Evolutionary conservation across 1,284 basidiomycete genomes (phyloP), one percentile per base, ranked within the genome.

Genomic region (Apiotrichum porosum): DNA sequence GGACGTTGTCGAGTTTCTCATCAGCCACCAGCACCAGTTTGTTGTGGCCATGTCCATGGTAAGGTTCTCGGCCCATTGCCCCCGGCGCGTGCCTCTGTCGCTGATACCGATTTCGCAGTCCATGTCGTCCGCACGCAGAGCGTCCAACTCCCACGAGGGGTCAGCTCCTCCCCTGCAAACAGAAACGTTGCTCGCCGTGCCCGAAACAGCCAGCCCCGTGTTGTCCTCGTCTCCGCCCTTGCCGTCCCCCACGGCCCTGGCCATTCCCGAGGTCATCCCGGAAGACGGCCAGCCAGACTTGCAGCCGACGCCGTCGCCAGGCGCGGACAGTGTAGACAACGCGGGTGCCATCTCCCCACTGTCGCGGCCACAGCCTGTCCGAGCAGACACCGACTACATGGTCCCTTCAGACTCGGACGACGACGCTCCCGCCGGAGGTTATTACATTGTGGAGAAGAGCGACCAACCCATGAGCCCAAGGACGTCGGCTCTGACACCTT

Each of bases 1-100:
- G 68, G 79, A 81, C 52, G 92, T 97, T 36, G 79, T 98, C 46
- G 90, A 97, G 67, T 97, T 97, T 70, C 77, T 98, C 47, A 97
- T 98, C 62, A 85, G 69, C 21, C 60, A 72, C 44, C 69, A 74
- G 49, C 60, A 68, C 35, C 54, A 65, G 47, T 70, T 74, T 53
- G 51, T 72, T 26, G 49, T 69, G 9, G 65, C 64, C n/a, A 69
- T 71, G 68, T 50, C 68, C 33, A 32, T 67, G 44, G 70, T 70
- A 41, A 45, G 44, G 14, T 17, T n/a, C n/a, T n/a, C n/a, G n/a
- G n/a, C n/a, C n/a, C n/a, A n/a, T n/a, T n/a, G n/a, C n/a, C n/a
- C n/a, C n/a, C n/a, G n/a, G n/a, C n/a, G n/a, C n/a, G n/a, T n/a
- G n/a, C n/a, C n/a, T n/a, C n/a, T n/a, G n/a, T n/a, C 26, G n/a